Evolutionary conservation across 148 eudicot species (phyloP).

Genomic region (Rhododendron henanense): DNA sequence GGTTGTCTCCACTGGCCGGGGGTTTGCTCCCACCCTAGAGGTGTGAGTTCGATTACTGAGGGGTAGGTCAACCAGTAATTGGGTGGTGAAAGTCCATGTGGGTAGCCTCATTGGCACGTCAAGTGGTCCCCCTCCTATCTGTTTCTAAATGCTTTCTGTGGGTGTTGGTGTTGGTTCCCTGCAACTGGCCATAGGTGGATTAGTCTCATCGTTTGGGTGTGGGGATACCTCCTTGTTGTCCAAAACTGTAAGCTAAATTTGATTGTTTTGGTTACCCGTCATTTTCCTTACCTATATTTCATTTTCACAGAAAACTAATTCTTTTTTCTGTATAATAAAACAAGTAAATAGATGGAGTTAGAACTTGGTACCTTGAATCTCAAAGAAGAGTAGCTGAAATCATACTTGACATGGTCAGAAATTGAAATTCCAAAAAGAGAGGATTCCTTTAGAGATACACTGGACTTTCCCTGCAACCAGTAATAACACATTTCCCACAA

Average conservation of each 20-base stretch:
- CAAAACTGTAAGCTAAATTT: neutral
- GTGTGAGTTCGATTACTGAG: no score
- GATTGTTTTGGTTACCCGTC: neutral
- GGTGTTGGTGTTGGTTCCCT: no score
- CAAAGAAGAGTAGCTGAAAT: constrained; percentile 35
- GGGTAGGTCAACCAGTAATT: no score
- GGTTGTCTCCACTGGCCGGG: no score
- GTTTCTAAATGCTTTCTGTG: no score
- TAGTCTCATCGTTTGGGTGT: no score
- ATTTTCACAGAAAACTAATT: neutral
- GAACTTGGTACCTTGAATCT: constrained; percentile 43
- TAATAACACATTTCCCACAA: neutral
- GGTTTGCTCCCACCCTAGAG: no score
- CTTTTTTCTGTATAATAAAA: neutral
- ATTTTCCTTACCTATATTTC: neutral
- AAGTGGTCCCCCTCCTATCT: no score
- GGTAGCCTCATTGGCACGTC: no score
- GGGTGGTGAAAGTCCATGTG: no score
- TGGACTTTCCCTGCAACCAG: constrained; percentile 36
- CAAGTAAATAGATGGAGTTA: neutral
- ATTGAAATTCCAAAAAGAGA: constrained; percentile 51
- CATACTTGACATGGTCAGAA: constrained; percentile 40
- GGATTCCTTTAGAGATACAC: constrained; percentile 45
- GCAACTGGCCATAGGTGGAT: no score
- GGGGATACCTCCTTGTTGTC: no score